Evolutionary conservation across 192 early-diverging fungal species (phyloP), one percentile per base, ranked within the genome.

Genomic region (Linnemannia exigua): DNA sequence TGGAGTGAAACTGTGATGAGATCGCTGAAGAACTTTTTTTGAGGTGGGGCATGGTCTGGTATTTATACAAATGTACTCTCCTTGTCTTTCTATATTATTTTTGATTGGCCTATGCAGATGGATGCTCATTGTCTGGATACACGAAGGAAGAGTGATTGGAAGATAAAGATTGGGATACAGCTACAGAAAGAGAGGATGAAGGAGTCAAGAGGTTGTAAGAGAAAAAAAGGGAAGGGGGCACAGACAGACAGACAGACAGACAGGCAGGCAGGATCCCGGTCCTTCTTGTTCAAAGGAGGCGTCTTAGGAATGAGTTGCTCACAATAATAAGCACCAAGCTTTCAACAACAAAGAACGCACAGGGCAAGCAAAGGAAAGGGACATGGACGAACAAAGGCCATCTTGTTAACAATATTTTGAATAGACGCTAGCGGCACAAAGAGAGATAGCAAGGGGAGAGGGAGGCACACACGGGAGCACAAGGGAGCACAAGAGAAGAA

Each of bases 1-100:
- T 63, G 14, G 12, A 63, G 28, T 63, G 58, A 63, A 31, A 25
- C 58, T 63, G 28, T n/a, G 58, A 63, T 28, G 58, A 31, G 58
- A 63, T 63, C 58, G 58, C 58, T 63, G 58, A 15, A 31, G 58
- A 33, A 63, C 58, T 31, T 15, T 63, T 63, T 63, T 63, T 63
- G 28, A 61, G n/a, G 52, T 3, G n/a, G 28, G 54, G 3, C 28
- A 63, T 63, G 58, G 1, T 31, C 7, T 31, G 28, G 28, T 63
- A 63, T 63, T 63, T 63, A 63, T 63, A 63, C 58, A 54, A 54
- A n/a, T 6, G 7, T 15, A 8, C 28, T 25, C 3, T 61, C 58
- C 12, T 15, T 5, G 4, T 52, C 3, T 31, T 63, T 25, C 11
- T 3, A 14, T 9, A 3, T 63, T 63, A 14, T 25, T 63, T 63